These are phyloP conservation scores for Cronartium quercuum DNA, from an alignment of 1,284 basidiomycete genomes.

Conservation along the genomic window DNA sequence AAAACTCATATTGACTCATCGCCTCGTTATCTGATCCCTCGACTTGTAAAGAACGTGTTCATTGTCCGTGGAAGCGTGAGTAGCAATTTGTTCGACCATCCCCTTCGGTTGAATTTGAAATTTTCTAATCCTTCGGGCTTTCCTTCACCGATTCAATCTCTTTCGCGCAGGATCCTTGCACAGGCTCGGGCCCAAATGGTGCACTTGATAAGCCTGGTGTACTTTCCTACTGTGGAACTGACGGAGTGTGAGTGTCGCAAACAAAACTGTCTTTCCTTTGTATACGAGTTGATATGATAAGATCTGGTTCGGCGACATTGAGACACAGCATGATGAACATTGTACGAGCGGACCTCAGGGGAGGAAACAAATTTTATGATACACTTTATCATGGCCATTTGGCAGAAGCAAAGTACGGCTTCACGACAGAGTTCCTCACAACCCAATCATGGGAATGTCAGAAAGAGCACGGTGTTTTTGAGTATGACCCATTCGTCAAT, in stretches of 20 bases:
- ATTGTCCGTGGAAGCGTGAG: slow-evolving; percentile 28
- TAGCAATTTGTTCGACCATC: not conserved
- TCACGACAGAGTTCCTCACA: slow-evolving; percentile 34
- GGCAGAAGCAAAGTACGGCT: slow-evolving; percentile 30
- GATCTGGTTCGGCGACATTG: not conserved
- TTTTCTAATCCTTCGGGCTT: not conserved
- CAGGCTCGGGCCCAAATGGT: slow-evolving; percentile 16
- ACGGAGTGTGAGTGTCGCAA: slow-evolving; percentile 9
- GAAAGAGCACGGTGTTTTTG: slow-evolving; percentile 21
- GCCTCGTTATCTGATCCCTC: not conserved
- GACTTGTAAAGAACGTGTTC: slow-evolving; percentile 22
- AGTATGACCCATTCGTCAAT: slow-evolving; percentile 19
- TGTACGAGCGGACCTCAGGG: not conserved
- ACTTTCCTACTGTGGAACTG: slow-evolving; percentile 33
- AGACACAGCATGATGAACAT: slow-evolving; percentile 34
- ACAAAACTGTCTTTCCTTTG: no score
- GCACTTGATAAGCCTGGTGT: slow-evolving; percentile 10
- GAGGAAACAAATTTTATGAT: slow-evolving; percentile 9
- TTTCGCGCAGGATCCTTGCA: slow-evolving; percentile 25
- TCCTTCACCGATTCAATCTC: not conserved
- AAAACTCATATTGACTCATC: not conserved
- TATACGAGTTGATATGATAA: not conserved
- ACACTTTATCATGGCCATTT: slow-evolving; percentile 10
- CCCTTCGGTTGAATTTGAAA: not conserved
- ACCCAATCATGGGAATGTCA: slow-evolving; percentile 37